Conservation (phyloP, 139 green algal genomes). For the Tetratostichococcus sp. region DNA sequence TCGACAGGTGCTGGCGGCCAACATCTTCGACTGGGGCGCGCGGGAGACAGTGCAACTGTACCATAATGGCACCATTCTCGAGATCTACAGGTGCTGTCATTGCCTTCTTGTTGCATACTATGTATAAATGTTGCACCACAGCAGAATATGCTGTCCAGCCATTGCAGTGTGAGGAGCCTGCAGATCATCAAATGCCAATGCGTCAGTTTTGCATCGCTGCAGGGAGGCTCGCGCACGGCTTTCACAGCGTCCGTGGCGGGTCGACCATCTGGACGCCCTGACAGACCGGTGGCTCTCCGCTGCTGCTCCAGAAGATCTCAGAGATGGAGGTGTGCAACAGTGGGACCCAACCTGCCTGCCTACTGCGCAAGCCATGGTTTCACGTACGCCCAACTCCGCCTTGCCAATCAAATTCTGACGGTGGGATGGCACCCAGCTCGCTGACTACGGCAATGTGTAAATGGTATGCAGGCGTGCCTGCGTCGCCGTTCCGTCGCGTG, state of each 20-base stretch:
- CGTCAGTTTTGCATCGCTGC: too few species aligned
- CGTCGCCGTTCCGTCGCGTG: constrained; percentile 58
- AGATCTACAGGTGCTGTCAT: constrained; percentile 75
- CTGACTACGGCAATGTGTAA: too few species aligned
- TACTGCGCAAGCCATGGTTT: too few species aligned
- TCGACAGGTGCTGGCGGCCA: constrained; percentile 73
- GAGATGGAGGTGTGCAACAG: neutral
- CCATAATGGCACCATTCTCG: constrained; percentile 87
- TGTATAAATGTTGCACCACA: too few species aligned
- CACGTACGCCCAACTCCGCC: too few species aligned
- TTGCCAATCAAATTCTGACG: too few species aligned
- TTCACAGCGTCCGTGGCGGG: constrained; percentile 77
- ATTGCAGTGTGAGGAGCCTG: too few species aligned
- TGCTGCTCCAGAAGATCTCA: neutral
- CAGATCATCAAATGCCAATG: too few species aligned
- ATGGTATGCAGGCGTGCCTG: constrained; percentile 10
- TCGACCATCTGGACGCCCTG: constrained; percentile 78
- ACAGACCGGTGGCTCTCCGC: constrained; percentile 7
- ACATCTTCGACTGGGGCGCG: constrained; percentile 99
- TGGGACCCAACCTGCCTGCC: too few species aligned
- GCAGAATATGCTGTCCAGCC: too few species aligned
- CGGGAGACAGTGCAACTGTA: constrained; percentile 89
- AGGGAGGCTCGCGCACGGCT: constrained; percentile 57
- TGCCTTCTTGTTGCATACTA: too few species aligned
- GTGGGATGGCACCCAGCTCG: neutral